phyloP scores from a whole-genome alignment of 2,329 filamentous ascomycete species.

The Xylariaceae sp. region DNA sequence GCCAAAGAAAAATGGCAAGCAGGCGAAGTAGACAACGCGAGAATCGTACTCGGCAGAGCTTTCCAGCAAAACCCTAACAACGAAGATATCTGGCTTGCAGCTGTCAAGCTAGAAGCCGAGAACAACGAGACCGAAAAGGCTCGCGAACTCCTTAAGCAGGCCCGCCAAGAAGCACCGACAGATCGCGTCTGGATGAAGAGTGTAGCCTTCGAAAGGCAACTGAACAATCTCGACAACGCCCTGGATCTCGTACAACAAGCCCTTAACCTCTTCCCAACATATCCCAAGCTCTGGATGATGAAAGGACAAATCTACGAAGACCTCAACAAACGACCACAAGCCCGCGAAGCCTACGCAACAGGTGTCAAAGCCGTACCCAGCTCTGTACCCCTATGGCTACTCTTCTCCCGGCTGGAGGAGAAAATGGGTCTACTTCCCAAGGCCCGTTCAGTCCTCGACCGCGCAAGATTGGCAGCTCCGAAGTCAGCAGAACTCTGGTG shows the following conservation, averaged over 20 bases:
- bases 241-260: conserved; percentile 85
- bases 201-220: conserved; percentile 85
- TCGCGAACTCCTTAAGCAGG: conserved; percentile 73
- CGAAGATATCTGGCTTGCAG: conserved; percentile 95
- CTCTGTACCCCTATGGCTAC: conserved; percentile 83
- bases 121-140: conserved; percentile 79
- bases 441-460: conserved; percentile 88
- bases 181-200: conserved; percentile 98
- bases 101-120: conserved; percentile 93
- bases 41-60: conserved; percentile 78
- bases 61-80: conserved; percentile 96
- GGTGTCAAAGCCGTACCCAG: conserved; percentile 83
- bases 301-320: conserved; percentile 97
- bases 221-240: conserved; percentile 73
- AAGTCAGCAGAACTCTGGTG: conserved; percentile 84
- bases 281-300: conserved; percentile 94
- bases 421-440: conserved; percentile 79
- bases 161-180: conserved; percentile 83
- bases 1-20: conserved; percentile 92
- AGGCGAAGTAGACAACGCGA: conserved; percentile 81
- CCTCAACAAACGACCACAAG: conserved; percentile 73
- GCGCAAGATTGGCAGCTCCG: conserved; percentile 81
- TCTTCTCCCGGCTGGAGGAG: conserved; percentile 86
- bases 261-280: conserved; percentile 77
- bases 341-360: conserved; percentile 82